phyloP scores from a whole-genome alignment of 495 filamentous ascomycete species.

The Massariosphaeria phaeospora region DNA sequence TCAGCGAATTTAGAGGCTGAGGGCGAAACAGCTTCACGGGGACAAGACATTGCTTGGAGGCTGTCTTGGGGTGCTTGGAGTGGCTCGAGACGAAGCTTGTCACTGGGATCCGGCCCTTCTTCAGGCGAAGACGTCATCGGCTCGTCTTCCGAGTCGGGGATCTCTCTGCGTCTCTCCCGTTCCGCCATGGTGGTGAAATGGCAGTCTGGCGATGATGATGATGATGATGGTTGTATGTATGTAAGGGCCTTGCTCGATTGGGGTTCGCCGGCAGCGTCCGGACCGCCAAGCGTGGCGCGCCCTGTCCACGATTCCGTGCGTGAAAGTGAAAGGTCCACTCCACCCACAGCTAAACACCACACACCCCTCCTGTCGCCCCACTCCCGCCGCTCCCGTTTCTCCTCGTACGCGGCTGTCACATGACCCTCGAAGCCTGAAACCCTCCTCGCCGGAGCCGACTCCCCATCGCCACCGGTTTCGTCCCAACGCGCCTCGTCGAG shows the following conservation, averaged over 20 bases:
- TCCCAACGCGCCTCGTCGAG: not conserved
- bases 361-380: not conserved
- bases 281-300: not conserved
- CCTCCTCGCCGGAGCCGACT: conserved; percentile 13
- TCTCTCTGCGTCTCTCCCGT: conserved; percentile 4
- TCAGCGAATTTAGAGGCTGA: not conserved
- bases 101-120: not conserved
- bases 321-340: conserved; percentile 18
- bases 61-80: not conserved
- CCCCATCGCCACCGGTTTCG: conserved; percentile 1
- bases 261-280: not conserved
- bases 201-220: too few species aligned
- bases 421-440: conserved; percentile 6
- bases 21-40: conserved; percentile 2
- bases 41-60: not conserved
- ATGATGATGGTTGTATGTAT: not conserved
- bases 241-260: not conserved
- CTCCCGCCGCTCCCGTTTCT: conserved; percentile 12
- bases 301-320: too few species aligned
- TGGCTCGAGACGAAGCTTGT: not conserved
- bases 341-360: too few species aligned
- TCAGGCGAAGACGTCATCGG: conserved; percentile 15
- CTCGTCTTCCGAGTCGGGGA: conserved; percentile 32
- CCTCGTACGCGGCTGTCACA: not conserved
- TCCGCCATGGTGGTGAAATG: conserved; percentile 13